These are phyloP conservation scores for Marchantia polymorpha DNA, from an alignment of 225 moss, liverwort and hornwort species.

Conservation along the genomic window DNA sequence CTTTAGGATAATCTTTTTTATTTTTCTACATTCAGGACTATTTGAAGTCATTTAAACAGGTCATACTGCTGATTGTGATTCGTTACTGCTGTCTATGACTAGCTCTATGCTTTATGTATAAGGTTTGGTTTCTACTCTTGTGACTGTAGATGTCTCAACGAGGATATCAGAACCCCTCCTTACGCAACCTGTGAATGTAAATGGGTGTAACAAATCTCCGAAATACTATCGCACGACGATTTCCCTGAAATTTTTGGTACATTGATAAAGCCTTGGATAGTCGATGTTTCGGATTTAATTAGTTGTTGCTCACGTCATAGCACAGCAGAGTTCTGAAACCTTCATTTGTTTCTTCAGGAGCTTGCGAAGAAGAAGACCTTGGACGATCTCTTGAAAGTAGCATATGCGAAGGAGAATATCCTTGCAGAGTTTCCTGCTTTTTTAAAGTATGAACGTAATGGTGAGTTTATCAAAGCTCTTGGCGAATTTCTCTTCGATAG, in stretches of 20 bases:
- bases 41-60: too few relatives aligned
- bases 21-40: too few relatives aligned
- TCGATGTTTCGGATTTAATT: not conserved
- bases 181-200: not conserved
- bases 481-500: too few relatives aligned
- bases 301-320: not conserved
- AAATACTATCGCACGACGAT: not conserved
- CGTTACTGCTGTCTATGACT: not conserved
- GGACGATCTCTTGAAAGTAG: slow-evolving; percentile 66
- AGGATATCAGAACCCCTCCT: not conserved
- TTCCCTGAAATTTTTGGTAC: not conserved
- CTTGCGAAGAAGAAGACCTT: slow-evolving; percentile 66
- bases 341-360: slow-evolving; percentile 48
- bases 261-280: not conserved
- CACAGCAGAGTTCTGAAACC: not conserved
- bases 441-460: slow-evolving; percentile 81
- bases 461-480: slow-evolving; percentile 43
- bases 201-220: too few relatives aligned
- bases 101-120: not conserved
- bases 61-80: too few relatives aligned
- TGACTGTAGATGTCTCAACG: not conserved
- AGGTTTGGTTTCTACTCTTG: not conserved
- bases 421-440: slow-evolving; percentile 82
- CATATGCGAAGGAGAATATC: slow-evolving; percentile 59
- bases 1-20: too few relatives aligned